These are phyloP conservation scores for Scorias spongiosa DNA, from an alignment of 2,329 filamentous ascomycete species.

Conservation along the genomic window DNA sequence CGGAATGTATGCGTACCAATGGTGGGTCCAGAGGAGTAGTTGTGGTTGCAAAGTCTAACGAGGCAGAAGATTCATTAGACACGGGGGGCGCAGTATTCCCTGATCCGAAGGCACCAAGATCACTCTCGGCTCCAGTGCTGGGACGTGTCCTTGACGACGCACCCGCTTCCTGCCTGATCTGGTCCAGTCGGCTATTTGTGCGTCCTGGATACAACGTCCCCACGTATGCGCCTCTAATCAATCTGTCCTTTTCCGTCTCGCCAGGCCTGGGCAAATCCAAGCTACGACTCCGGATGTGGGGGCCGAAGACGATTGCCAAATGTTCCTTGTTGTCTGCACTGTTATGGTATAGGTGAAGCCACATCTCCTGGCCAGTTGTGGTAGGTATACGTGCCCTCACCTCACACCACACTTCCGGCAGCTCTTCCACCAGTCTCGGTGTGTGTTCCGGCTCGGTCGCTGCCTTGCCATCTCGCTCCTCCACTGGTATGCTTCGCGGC, in stretches of 20 bases:
- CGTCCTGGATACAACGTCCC: constrained; percentile 77
- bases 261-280: constrained; percentile 57
- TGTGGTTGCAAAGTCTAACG: not conserved
- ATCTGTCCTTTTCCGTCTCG: constrained; percentile 76
- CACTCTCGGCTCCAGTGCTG: constrained; percentile 1
- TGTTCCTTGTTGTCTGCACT: constrained; percentile 91
- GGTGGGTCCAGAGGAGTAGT: constrained; percentile 36
- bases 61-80: not conserved
- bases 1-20: constrained; percentile 86
- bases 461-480: constrained; percentile 1
- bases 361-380: constrained; percentile 86
- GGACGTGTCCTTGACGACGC: constrained; percentile 7
- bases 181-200: constrained; percentile 54
- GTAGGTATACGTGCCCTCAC: constrained; percentile 92
- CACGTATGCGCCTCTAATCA: constrained; percentile 87
- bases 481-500: constrained; percentile 29
- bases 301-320: constrained; percentile 89
- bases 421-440: constrained; percentile 55
- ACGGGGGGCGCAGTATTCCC: not conserved
- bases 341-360: constrained; percentile 86
- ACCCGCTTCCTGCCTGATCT: constrained; percentile 26
- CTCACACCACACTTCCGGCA: constrained; percentile 82
- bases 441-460: constrained; percentile 10
- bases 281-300: constrained; percentile 56
- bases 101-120: not conserved